phyloP scores from a whole-genome alignment of 2,329 filamentous ascomycete species.

The Aspergillus intermedius region DNA sequence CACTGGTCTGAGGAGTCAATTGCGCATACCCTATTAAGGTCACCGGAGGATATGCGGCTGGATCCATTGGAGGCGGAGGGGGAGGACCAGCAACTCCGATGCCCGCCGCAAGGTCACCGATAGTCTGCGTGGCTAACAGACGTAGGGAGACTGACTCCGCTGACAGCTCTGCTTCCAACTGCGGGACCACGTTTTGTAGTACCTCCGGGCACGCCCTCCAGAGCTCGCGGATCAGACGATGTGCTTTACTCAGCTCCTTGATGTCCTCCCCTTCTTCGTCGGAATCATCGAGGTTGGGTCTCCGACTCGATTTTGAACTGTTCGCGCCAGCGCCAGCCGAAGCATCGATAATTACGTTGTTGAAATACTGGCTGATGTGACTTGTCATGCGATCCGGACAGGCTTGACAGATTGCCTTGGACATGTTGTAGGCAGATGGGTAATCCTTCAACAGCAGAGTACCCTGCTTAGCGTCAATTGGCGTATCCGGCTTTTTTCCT shows the following conservation, averaged over 20 bases:
- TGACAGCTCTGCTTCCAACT: constrained; percentile 84
- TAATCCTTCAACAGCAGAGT: constrained; percentile 81
- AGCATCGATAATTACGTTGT: constrained; percentile 88
- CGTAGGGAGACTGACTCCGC: constrained; percentile 85
- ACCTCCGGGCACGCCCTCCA: constrained; percentile 89
- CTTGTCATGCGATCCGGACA: constrained; percentile 92
- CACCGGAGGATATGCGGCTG: constrained; percentile 71
- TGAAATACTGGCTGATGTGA: constrained; percentile 93
- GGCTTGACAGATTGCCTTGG: constrained; percentile 83
- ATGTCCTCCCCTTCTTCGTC: constrained; percentile 75
- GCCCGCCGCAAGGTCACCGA: constrained; percentile 90
- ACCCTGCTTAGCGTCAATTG: constrained; percentile 68
- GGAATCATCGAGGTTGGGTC: constrained; percentile 51
- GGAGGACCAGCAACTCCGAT: constrained; percentile 88
- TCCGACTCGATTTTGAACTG: constrained; percentile 41
- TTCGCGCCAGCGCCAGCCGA: constrained; percentile 55
- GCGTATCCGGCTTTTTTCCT: constrained; percentile 47
- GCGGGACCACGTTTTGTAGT: constrained; percentile 85
- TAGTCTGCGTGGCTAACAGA: constrained; percentile 81
- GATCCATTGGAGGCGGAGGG: constrained; percentile 64
- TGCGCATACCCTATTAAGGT: constrained; percentile 41
- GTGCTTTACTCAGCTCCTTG: constrained; percentile 81
- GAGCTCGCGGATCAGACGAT: constrained; percentile 79
- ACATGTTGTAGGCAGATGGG: constrained; percentile 91
- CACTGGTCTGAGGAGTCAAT: constrained; percentile 46